phyloP scores from a whole-genome alignment of 345 rosid species.

The Erysimum cheiranthoides region DNA sequence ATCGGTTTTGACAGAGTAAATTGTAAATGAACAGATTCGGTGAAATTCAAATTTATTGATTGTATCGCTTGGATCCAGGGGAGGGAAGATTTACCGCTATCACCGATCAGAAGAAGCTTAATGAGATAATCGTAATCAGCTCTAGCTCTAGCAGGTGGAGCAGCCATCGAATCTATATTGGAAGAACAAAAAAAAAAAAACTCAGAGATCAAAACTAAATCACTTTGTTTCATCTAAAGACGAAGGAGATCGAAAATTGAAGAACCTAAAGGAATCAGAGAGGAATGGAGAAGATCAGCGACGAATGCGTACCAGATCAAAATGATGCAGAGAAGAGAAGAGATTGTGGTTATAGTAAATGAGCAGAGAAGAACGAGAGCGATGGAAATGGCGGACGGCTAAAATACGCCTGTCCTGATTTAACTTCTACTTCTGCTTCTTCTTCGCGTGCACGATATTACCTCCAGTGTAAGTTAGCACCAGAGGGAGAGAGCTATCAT shows the following conservation, averaged over 20 bases:
- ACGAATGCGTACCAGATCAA: conserved; percentile 34
- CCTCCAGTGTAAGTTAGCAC: conserved; percentile 36
- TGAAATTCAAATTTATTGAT: conserved; percentile 12
- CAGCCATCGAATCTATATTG: conserved; percentile 53
- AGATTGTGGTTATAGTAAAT: conserved; percentile 27
- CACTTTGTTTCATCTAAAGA: conserved; percentile 1
- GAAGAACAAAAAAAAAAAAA: background rate
- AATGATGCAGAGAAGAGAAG: conserved; percentile 28
- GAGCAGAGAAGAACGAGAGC: conserved; percentile 37
- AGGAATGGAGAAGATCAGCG: background rate
- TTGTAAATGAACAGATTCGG: background rate
- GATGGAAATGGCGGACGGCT: conserved; percentile 46
- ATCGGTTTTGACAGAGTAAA: conserved; percentile 3
- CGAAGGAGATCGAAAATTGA: conserved; percentile 5
- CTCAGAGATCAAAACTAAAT: conserved; percentile 33
- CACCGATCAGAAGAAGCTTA: conserved; percentile 78
- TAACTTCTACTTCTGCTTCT: conserved; percentile 15
- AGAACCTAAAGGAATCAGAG: conserved; percentile 28
- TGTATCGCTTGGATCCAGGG: conserved; percentile 15
- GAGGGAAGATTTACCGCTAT: conserved; percentile 57
- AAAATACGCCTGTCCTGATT: conserved; percentile 43
- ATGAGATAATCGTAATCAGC: conserved; percentile 81
- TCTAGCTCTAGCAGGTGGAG: conserved; percentile 82
- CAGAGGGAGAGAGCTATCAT: background rate
- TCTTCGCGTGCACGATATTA: conserved; percentile 45